Conservation (phyloP, 805 yeast species). For the Lachancea mirantina region DNA sequence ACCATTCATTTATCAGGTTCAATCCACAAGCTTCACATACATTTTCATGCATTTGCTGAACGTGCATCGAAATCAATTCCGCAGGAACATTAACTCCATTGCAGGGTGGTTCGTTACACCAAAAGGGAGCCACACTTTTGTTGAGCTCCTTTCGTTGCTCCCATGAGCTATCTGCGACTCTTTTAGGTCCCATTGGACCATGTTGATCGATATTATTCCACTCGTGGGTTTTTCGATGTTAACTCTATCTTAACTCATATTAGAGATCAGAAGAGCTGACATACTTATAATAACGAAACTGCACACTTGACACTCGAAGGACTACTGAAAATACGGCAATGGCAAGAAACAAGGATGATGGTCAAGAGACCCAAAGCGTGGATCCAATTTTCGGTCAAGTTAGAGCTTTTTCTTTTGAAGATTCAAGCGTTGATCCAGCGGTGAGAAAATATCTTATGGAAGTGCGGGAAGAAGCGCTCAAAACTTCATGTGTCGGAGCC, state of each 20-base stretch:
- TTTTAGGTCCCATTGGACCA: no score
- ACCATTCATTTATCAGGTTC: slow-evolving; percentile 37
- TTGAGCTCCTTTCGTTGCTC: no score
- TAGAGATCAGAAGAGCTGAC: no score
- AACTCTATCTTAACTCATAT: not conserved
- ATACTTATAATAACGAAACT: no score
- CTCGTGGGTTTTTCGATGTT: not conserved
- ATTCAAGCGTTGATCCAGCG: slow-evolving; percentile 21
- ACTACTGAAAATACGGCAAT: not conserved
- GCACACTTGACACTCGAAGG: no score
- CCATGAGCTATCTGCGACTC: no score
- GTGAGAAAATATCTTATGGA: slow-evolving; percentile 19
- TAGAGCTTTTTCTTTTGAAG: slow-evolving; percentile 22
- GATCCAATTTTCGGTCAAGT: slow-evolving; percentile 29
- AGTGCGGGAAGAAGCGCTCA: slow-evolving; percentile 27
- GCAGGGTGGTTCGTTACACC: slow-evolving; percentile 17
- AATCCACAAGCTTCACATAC: slow-evolving; percentile 34
- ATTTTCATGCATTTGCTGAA: slow-evolving; percentile 15
- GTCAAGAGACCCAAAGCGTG: slow-evolving; percentile 4
- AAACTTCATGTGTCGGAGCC: slow-evolving; percentile 12
- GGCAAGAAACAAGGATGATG: slow-evolving; percentile 2
- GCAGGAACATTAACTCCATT: slow-evolving; percentile 10
- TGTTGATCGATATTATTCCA: no score
- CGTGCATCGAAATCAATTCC: slow-evolving; percentile 13
- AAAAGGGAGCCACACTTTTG: no score